Conservation (phyloP, 2,329 filamentous ascomycete genomes). For the Exophiala lecanii-corni region DNA sequence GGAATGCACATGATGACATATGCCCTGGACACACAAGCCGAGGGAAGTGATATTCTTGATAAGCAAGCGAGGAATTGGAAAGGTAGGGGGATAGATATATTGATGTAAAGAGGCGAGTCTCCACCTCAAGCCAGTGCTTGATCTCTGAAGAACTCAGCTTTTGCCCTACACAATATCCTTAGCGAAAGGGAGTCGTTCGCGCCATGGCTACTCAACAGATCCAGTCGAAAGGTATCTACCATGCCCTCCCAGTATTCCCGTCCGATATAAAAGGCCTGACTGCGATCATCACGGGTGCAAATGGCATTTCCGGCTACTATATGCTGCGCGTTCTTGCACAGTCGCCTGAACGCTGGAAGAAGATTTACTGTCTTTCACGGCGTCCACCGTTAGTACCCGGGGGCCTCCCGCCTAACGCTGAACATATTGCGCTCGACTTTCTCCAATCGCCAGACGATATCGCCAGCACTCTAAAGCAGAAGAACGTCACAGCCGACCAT, state of each 20-base stretch:
- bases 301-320: conserved; percentile 50
- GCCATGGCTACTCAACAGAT: conserved; percentile 14
- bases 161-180: too few species aligned
- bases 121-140: too few species aligned
- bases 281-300: conserved; percentile 50
- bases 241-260: conserved; percentile 45
- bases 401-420: conserved; percentile 35
- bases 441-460: conserved; percentile 29
- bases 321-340: conserved; percentile 47
- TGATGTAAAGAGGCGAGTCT: too few species aligned
- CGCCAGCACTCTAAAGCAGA: conserved; percentile 25
- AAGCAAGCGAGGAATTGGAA: too few species aligned
- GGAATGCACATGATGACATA: too few species aligned
- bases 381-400: conserved; percentile 41
- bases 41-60: too few species aligned
- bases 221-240: conserved; percentile 41
- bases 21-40: too few species aligned
- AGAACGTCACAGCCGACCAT: conserved; percentile 36
- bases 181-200: too few species aligned
- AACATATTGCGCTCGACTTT: conserved; percentile 39
- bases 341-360: conserved; percentile 46
- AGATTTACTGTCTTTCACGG: conserved; percentile 47
- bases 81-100: too few species aligned
- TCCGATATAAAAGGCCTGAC: conserved; percentile 41
- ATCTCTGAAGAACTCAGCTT: too few species aligned